These are phyloP conservation scores for Pleoardoris graminearum DNA, from an alignment of 2,329 filamentous ascomycete genomes.

Conservation along the genomic window DNA sequence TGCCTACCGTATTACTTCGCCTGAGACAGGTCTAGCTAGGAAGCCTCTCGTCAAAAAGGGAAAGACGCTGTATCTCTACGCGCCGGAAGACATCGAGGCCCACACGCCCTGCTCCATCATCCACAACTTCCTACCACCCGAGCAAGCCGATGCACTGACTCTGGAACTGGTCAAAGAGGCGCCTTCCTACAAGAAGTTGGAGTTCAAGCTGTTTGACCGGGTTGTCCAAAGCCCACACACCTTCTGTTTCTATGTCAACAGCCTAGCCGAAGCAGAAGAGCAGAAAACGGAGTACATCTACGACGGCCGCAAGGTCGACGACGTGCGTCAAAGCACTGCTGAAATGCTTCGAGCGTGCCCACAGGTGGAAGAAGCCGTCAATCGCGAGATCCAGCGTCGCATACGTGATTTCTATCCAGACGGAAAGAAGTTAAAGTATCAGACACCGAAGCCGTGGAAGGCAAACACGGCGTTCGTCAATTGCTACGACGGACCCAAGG, in stretches of 20 bases:
- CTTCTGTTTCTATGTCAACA: constrained; percentile 79
- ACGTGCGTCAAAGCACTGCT: constrained; percentile 76
- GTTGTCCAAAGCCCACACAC: constrained; percentile 86
- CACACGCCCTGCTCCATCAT: constrained; percentile 91
- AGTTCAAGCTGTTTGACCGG: constrained; percentile 86
- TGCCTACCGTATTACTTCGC: constrained; percentile 24
- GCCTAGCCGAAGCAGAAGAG: constrained; percentile 65
- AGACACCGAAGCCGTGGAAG: constrained; percentile 72
- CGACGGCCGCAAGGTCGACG: constrained; percentile 74
- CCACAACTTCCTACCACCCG: constrained; percentile 79
- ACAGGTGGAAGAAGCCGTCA: constrained; percentile 75
- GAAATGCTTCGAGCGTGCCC: constrained; percentile 71
- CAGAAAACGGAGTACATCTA: constrained; percentile 85
- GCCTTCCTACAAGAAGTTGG: constrained; percentile 68
- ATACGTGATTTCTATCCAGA: constrained; percentile 69
- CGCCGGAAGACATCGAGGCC: constrained; percentile 75
- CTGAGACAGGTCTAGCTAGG: constrained; percentile 15
- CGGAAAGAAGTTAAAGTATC: constrained; percentile 74
- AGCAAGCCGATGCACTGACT: constrained; percentile 74
- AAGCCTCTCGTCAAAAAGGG: constrained; percentile 71
- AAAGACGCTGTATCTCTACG: constrained; percentile 80
- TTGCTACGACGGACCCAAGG: constrained; percentile 79
- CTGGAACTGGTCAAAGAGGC: constrained; percentile 75
- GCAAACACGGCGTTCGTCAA: constrained; percentile 95
- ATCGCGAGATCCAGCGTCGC: constrained; percentile 71